These are phyloP conservation scores for Leishmania amazonensis DNA, from an alignment of 208 protist genomes.

Conservation along the genomic window DNA sequence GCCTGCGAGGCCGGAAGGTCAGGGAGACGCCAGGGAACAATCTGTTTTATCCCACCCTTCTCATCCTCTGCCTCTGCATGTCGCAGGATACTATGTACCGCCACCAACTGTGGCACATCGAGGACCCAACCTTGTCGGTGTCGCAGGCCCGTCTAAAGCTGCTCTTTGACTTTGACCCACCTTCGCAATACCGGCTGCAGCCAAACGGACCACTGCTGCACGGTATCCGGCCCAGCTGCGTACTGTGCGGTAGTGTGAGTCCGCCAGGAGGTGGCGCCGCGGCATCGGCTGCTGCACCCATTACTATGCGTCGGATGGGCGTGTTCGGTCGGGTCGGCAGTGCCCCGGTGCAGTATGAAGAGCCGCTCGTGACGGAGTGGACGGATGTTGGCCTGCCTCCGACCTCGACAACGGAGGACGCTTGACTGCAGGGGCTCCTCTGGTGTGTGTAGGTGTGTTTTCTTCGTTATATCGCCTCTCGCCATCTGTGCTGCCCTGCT, in stretches of 20 bases:
- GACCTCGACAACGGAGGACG: conserved; percentile 18
- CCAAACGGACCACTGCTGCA: conserved; percentile 57
- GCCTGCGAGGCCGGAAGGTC: background rate
- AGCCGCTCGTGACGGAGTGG: conserved; percentile 50
- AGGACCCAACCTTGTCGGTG: conserved; percentile 62
- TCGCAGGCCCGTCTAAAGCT: conserved; percentile 65
- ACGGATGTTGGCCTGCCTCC: conserved; percentile 36
- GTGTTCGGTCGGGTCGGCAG: conserved; percentile 19
- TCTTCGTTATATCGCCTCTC: background rate
- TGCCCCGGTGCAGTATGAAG: conserved; percentile 33
- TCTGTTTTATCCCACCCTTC: background rate
- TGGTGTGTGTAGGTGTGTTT: background rate
- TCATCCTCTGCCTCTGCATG: conserved; percentile 19
- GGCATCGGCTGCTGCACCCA: conserved; percentile 17
- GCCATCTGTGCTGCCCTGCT: background rate
- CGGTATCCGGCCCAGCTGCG: conserved; percentile 50
- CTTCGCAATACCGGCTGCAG: conserved; percentile 55
- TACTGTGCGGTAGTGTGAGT: conserved; percentile 17
- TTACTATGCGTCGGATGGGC: conserved; percentile 15
- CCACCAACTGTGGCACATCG: conserved; percentile 71
- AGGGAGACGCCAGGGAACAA: background rate
- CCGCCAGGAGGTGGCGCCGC: conserved; percentile 22
- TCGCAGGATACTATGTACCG: conserved; percentile 71
- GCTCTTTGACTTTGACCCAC: conserved; percentile 72
- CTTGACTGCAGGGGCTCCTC: background rate